A percentile compares a stretch with the other conserved stretches of the same genome.
phyloP scores from a whole-genome alignment of 495 filamentous ascomycete species.

The Penicillium samsonianum region DNA sequence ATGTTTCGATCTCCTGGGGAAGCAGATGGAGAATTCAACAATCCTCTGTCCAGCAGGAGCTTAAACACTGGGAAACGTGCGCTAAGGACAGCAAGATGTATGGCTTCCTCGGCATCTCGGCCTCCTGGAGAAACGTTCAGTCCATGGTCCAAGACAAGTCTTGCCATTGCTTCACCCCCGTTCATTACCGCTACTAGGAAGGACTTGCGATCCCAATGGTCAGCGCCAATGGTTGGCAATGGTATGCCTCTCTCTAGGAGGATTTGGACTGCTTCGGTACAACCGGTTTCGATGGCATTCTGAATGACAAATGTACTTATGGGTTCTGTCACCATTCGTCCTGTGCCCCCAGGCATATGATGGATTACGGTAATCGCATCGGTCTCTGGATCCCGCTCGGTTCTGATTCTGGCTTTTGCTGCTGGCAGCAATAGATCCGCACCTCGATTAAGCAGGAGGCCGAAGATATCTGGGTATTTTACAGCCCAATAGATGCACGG shows the following conservation, averaged over 20 bases:
- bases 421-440: not conserved
- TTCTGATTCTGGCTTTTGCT: not conserved
- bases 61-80: not conserved
- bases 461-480: not conserved
- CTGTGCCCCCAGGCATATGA: not conserved
- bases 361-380: not conserved
- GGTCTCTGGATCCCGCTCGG: no score
- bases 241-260: not conserved
- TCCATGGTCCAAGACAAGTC: not conserved
- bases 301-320: not conserved
- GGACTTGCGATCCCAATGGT: not conserved
- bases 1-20: not conserved
- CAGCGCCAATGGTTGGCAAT: not conserved
- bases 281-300: not conserved
- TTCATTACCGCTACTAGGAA: not conserved
- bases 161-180: not conserved
- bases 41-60: not conserved
- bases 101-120: not conserved
- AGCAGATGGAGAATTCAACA: not conserved
- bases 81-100: not conserved
- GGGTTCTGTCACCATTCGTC: not conserved
- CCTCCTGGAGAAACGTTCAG: not conserved
- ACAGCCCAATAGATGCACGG: not conserved
- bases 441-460: not conserved
- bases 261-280: not conserved